Evolutionary conservation across 2,329 filamentous ascomycete genomes (phyloP), one percentile per base, ranked within the genome.

Genomic region (Cyphellophora europaea): DNA sequence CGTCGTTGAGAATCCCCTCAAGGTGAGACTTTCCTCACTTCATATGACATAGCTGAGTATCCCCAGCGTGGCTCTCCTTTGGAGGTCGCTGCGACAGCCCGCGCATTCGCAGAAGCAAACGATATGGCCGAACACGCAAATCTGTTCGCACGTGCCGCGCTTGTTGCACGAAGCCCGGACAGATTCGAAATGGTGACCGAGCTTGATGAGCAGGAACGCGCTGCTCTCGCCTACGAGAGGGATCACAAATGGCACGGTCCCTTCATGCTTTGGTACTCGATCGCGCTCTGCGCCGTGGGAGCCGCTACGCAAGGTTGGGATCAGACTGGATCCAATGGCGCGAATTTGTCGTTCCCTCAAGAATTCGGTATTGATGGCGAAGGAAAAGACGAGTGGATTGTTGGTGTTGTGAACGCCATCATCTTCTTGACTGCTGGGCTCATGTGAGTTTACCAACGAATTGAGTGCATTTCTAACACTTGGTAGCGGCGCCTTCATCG

Each of bases 371-470:
- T 47, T 27, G 6, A 37, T 11, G 45, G 40, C 5, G 25, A 25
- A 11, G 40, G 28, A 5, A 44, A 42, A 11, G 50, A 56, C 35
- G 40, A 36, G n/a, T 63, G 59, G 59, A 44, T 62, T 13, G 48
- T 60, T 5, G 59, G 59, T 33, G 41, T 61, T 6, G 50, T 63
- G 32, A 63, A 63, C 38, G 38, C 55, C 30, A 57, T 60, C 39
- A 59, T 60, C 35, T 60, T 59, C 47, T 42, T 59, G 47, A 59
- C 57, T 36, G 57, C 52, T 36, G 58, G 49, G 43, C 48, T 59
- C 11, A 59, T 59, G 12, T 18, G 10, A 13, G 13, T 33, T 19
- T 10, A 21, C 36, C 43, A 14, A 38, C 17, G 8, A n/a, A n/a
- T 19, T 19, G 2, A 6, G 3, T 3, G 11, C 18, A 23, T 19